A percentile compares a stretch with the other conserved stretches of the same genome.
Evolutionary conservation across 108 stramenopile genomes (phyloP).

Genomic region (Cyclotella baltica): DNA sequence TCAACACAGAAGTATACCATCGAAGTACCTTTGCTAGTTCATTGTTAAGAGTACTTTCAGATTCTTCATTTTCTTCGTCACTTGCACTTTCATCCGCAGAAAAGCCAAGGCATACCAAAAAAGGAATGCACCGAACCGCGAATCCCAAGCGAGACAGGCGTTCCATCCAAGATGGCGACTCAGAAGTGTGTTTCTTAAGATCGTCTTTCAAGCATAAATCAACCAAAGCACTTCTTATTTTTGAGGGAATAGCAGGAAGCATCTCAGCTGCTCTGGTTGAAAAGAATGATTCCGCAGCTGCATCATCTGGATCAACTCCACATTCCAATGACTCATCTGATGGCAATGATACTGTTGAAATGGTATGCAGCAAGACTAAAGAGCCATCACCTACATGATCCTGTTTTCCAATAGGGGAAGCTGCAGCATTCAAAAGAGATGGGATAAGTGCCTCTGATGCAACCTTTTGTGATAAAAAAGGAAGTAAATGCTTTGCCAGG

Average conservation of each 20-base stretch:
- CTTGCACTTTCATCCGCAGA: conserved; percentile 27
- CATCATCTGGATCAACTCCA: conserved; percentile 38
- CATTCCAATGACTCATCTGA: conserved; percentile 9
- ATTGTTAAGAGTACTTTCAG: not conserved
- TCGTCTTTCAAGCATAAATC: conserved; percentile 37
- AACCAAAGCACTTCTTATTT: conserved; percentile 25
- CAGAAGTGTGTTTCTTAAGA: conserved; percentile 11
- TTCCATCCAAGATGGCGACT: conserved; percentile 4
- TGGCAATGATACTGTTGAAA: conserved; percentile 35
- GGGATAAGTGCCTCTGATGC: conserved; percentile 48
- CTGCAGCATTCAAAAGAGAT: conserved; percentile 55
- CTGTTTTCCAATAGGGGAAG: conserved; percentile 19
- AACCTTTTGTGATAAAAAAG: conserved; percentile 44
- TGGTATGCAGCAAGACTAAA: conserved; percentile 47
- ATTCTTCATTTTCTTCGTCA: conserved; percentile 15
- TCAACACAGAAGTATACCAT: conserved; percentile 46
- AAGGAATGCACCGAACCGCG: conserved; percentile 60
- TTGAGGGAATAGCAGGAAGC: conserved; percentile 26
- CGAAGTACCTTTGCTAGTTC: conserved; percentile 23
- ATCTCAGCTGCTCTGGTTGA: conserved; percentile 27
- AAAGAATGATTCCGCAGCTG: conserved; percentile 32
- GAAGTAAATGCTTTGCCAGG: conserved; percentile 62
- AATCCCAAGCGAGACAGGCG: conserved; percentile 42
- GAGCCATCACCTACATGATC: conserved; percentile 31
- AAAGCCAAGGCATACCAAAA: conserved; percentile 50